These are phyloP conservation scores for Coemansia sp. DNA, from an alignment of 192 early-diverging fungal species.

Conservation along the genomic window DNA sequence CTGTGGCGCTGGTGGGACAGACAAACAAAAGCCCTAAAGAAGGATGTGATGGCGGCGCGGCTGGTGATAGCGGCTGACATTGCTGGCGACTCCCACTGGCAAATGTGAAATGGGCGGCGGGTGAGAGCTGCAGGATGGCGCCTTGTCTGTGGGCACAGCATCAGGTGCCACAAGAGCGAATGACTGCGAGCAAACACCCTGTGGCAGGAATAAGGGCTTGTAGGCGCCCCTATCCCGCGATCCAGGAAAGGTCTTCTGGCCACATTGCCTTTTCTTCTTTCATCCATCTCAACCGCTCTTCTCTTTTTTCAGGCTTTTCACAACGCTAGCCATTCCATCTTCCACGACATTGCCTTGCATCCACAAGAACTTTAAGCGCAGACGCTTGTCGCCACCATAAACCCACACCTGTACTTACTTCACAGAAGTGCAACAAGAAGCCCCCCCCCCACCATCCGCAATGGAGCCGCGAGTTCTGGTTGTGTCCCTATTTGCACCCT, in stretches of 20 bases:
- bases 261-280: not conserved
- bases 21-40: no score
- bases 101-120: not conserved
- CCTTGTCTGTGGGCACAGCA: not conserved
- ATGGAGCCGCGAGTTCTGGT: slow-evolving; percentile 64
- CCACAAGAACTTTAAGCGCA: not conserved
- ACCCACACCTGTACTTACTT: not conserved
- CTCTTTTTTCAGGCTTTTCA: not conserved
- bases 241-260: not conserved
- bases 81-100: not conserved
- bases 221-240: not conserved
- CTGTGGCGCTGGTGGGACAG: no score
- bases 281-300: not conserved
- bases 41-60: not conserved
- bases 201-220: not conserved
- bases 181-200: not conserved
- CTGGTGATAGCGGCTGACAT: not conserved
- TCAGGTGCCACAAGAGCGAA: not conserved
- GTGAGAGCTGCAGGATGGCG: not conserved
- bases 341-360: not conserved
- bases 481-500: slow-evolving; percentile 73
- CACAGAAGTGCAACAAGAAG: not conserved
- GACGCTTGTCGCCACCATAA: not conserved
- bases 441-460: not conserved
- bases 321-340: not conserved